Conservation (phyloP, 768 basidiomycete species). For the Pulveroboletus frians region DNA sequence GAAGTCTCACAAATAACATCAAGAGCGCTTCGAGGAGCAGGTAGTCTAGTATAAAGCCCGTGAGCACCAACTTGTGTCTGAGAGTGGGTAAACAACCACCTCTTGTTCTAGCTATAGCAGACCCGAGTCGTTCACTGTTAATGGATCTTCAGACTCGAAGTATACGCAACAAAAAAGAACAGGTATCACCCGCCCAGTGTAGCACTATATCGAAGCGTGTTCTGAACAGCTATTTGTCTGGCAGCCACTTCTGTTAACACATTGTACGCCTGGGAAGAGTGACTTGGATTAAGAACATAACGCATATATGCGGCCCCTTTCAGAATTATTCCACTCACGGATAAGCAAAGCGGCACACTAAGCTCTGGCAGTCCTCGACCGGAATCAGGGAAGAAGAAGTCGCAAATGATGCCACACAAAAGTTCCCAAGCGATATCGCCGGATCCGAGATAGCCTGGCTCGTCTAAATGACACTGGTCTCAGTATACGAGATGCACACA, state of each 20-base stretch:
- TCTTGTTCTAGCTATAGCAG: constrained; percentile 42
- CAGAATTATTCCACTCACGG: constrained; percentile 16
- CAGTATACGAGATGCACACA: constrained; percentile 5
- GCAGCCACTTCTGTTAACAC: constrained; percentile 46
- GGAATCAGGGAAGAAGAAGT: constrained; percentile 33
- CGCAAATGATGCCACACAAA: constrained; percentile 32
- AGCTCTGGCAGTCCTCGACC: constrained; percentile 16
- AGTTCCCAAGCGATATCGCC: constrained; percentile 26
- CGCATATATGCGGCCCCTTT: constrained; percentile 28
- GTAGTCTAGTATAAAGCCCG: constrained; percentile 38
- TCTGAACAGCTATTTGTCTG: constrained; percentile 38
- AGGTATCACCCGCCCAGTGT: constrained; percentile 46
- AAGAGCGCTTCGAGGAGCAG: constrained; percentile 53
- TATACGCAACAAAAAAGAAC: not conserved
- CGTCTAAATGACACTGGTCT: not conserved
- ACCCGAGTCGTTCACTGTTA: constrained; percentile 43
- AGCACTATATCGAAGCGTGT: constrained; percentile 39
- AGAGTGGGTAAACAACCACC: constrained; percentile 31
- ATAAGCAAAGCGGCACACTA: constrained; percentile 22
- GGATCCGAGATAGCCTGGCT: constrained; percentile 12
- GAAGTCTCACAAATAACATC: constrained; percentile 50
- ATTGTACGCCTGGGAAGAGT: constrained; percentile 44
- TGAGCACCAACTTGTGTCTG: not conserved
- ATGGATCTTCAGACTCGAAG: not conserved
- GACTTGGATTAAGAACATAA: constrained; percentile 10